Conservation (phyloP, 768 basidiomycete genomes). For the Butyriboletus loyo region DNA sequence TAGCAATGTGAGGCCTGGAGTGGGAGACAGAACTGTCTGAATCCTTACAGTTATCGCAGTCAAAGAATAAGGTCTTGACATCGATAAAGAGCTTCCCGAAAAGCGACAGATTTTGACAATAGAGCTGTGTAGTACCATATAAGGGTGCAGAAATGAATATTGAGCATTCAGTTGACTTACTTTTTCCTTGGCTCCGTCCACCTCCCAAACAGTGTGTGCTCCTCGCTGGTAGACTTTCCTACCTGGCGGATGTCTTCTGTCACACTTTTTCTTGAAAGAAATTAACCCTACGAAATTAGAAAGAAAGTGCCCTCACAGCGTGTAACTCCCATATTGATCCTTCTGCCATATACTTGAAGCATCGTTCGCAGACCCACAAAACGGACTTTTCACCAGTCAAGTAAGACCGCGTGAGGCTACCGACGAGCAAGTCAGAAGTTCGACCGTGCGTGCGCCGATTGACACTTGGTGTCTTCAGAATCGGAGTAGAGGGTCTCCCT, state of each 20-base stretch:
- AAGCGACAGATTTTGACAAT: constrained; percentile 92
- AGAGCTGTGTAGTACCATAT: constrained; percentile 54
- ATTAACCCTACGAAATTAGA: constrained; percentile 12
- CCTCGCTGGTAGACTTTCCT: constrained; percentile 87
- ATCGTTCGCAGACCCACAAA: constrained; percentile 86
- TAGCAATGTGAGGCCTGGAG: neutral
- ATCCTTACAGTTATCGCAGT: constrained; percentile 76
- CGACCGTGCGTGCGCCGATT: constrained; percentile 64
- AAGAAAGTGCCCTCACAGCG: constrained; percentile 40
- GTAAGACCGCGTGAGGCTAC: constrained; percentile 52
- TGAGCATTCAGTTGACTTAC: constrained; percentile 39
- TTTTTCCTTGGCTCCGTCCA: constrained; percentile 85
- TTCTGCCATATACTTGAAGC: constrained; percentile 96
- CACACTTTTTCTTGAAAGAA: constrained; percentile 59
- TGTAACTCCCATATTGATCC: constrained; percentile 69
- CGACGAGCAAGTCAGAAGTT: constrained; percentile 69
- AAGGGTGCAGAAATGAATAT: neutral
- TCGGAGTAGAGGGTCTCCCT: constrained; percentile 22
- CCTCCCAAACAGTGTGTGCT: constrained; percentile 90
- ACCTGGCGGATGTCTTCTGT: constrained; percentile 74
- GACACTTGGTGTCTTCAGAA: constrained; percentile 49
- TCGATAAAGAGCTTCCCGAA: constrained; percentile 99
- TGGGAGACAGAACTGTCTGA: neutral
- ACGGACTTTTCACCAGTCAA: constrained; percentile 45
- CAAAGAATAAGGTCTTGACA: constrained; percentile 92